A percentile compares a stretch with the other conserved stretches of the same genome.
These are phyloP conservation scores for Sanghuangporus weigelae DNA, from an alignment of 1,284 basidiomycete genomes.

Conservation along the genomic window DNA sequence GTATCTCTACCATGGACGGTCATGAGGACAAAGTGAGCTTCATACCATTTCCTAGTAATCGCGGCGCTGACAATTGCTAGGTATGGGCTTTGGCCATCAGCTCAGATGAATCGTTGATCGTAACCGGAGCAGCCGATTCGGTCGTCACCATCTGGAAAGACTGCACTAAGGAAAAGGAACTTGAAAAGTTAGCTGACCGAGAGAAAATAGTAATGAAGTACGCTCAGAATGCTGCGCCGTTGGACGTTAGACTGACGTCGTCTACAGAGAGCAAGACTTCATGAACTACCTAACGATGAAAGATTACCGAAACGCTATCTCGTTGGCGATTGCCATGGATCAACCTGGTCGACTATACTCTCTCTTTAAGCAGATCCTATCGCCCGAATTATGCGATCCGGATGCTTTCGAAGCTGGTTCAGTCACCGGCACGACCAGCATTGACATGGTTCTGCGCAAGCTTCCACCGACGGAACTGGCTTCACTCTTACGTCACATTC, in stretches of 20 bases:
- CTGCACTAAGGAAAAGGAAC: slow-evolving; percentile 75
- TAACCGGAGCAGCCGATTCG: slow-evolving; percentile 94
- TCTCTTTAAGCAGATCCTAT: slow-evolving; percentile 70
- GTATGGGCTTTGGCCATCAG: slow-evolving; percentile 90
- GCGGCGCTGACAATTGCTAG: slow-evolving; percentile 34
- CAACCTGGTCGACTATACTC: slow-evolving; percentile 86
- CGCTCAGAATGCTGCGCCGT: not conserved
- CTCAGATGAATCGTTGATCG: slow-evolving; percentile 71
- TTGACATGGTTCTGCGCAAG: slow-evolving; percentile 79
- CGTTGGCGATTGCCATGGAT: slow-evolving; percentile 86
- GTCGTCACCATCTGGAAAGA: slow-evolving; percentile 94
- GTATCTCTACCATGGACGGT: slow-evolving; percentile 86
- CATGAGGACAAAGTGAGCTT: slow-evolving; percentile 86
- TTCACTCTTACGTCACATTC: slow-evolving; percentile 76
- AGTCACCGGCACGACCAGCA: slow-evolving; percentile 61
- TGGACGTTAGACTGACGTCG: slow-evolving; percentile 1
- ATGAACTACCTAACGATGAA: slow-evolving; percentile 82
- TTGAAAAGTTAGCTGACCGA: slow-evolving; percentile 61
- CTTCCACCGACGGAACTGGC: slow-evolving; percentile 73
- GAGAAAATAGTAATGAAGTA: not conserved
- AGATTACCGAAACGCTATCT: slow-evolving; percentile 90
- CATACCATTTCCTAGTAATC: not conserved
- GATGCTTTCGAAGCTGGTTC: slow-evolving; percentile 25
- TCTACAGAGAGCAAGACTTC: slow-evolving; percentile 88
- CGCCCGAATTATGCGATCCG: slow-evolving; percentile 25